Evolutionary conservation across 2,329 filamentous ascomycete species (phyloP).

Genomic region (Aspergillus amoenus): DNA sequence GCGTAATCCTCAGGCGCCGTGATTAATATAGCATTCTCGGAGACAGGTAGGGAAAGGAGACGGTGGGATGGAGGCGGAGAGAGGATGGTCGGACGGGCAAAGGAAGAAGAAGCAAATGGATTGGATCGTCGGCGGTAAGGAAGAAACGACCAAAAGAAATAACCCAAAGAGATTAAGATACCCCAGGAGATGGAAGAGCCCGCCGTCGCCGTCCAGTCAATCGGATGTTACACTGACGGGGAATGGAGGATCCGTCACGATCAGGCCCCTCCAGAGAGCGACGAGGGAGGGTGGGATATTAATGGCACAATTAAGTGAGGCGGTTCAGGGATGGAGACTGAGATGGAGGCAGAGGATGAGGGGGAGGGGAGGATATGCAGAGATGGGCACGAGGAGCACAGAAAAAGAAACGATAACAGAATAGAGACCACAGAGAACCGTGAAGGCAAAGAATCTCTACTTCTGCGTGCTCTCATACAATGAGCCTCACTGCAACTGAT

Average conservation of each 20-base stretch:
- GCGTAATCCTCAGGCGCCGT: slow-evolving; percentile 5
- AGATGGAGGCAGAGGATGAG: background rate
- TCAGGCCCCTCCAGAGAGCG: background rate
- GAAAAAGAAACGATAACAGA: background rate
- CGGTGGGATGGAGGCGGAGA: background rate
- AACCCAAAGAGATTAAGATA: slow-evolving; percentile 3
- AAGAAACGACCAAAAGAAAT: slow-evolving; percentile 10
- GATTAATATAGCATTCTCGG: slow-evolving; percentile 16
- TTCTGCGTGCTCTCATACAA: background rate
- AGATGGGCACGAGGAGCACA: background rate
- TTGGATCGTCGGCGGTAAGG: slow-evolving; percentile 20
- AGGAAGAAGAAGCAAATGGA: slow-evolving; percentile 19
- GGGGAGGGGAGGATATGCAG: background rate
- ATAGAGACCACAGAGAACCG: background rate
- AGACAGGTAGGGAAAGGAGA: slow-evolving; percentile 12
- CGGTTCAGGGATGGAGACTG: slow-evolving; percentile 11
- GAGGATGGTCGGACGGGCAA: slow-evolving; percentile 12
- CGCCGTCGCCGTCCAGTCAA: slow-evolving; percentile 12
- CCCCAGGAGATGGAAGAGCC: background rate
- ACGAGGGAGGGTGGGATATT: slow-evolving; percentile 7
- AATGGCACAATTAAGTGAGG: slow-evolving; percentile 15
- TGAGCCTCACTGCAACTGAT: slow-evolving; percentile 1
- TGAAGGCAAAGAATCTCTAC: background rate
- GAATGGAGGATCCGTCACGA: slow-evolving; percentile 9
- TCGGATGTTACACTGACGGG: slow-evolving; percentile 23